phyloP scores from a whole-genome alignment of 2,329 filamentous ascomycete genomes.

The Neofusicoccum umdonicola region DNA sequence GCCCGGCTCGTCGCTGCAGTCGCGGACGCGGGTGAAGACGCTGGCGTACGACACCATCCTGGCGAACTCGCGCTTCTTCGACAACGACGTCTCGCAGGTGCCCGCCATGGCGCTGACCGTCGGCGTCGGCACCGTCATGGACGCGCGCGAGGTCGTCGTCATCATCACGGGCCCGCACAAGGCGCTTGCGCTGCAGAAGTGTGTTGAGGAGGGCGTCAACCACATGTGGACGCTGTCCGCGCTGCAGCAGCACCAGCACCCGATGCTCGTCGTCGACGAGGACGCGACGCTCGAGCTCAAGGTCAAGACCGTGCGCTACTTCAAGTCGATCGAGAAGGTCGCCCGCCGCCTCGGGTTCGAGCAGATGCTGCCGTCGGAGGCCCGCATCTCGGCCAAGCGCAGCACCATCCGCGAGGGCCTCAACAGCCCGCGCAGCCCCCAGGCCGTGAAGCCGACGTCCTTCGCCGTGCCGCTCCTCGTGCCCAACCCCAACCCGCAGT shows the following conservation, averaged over 20 bases:
- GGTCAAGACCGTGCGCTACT: slow-evolving; percentile 48
- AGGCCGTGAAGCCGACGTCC: background rate
- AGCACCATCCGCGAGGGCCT: slow-evolving; percentile 33
- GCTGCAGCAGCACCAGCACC: slow-evolving; percentile 76
- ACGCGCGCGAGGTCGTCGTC: slow-evolving; percentile 77
- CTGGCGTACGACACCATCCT: slow-evolving; percentile 83
- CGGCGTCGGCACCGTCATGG: slow-evolving; percentile 78
- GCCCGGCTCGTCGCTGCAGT: slow-evolving; percentile 74
- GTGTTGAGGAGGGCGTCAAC: slow-evolving; percentile 77
- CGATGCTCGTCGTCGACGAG: slow-evolving; percentile 80
- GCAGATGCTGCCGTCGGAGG: slow-evolving; percentile 35
- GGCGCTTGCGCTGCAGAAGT: slow-evolving; percentile 73
- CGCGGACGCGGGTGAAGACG: slow-evolving; percentile 80
- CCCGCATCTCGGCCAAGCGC: slow-evolving; percentile 30
- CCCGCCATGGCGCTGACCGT: slow-evolving; percentile 82
- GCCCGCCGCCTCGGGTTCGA: slow-evolving; percentile 45
- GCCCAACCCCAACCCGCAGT: slow-evolving; percentile 20
- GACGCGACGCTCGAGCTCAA: slow-evolving; percentile 56
- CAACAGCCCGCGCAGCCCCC: slow-evolving; percentile 2
- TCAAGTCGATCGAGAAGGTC: slow-evolving; percentile 51
- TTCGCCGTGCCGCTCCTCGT: slow-evolving; percentile 7
- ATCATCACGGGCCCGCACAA: slow-evolving; percentile 82
- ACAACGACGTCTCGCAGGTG: slow-evolving; percentile 67
- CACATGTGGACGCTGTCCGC: slow-evolving; percentile 89
- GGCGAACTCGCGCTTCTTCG: slow-evolving; percentile 81